A percentile compares a stretch with the other conserved stretches of the same genome.
Evolutionary conservation across 352 stramenopile genomes (phyloP).

Genomic region (Poterioochromonas sp.): DNA sequence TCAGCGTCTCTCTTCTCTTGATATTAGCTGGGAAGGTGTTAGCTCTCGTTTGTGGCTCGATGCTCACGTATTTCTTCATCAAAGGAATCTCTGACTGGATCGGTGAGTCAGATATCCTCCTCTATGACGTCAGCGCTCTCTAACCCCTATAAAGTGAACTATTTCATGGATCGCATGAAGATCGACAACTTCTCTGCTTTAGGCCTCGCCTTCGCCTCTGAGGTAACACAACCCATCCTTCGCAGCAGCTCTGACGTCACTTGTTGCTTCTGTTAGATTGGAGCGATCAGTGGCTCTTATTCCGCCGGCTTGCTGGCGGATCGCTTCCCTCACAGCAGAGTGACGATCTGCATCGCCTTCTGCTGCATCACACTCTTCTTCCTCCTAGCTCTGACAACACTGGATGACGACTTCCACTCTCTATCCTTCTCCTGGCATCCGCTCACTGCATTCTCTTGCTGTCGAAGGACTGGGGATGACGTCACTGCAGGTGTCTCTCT

Average conservation of each 20-base stretch:
- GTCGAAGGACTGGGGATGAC: neutral
- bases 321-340: neutral
- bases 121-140: neutral
- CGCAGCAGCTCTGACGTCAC: neutral
- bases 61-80: neutral
- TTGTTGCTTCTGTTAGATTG: neutral
- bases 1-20: too few relatives aligned
- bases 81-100: neutral
- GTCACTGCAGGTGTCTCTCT: neutral
- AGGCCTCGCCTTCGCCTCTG: neutral
- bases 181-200: neutral
- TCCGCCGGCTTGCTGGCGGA: neutral
- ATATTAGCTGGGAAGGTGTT: too few relatives aligned
- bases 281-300: neutral
- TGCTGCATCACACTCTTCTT: neutral
- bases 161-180: neutral
- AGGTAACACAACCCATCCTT: neutral
- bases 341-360: neutral
- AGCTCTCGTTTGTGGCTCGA: too few relatives aligned
- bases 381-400: neutral
- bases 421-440: neutral
- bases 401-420: neutral
- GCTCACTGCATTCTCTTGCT: neutral
- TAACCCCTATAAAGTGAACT: neutral
- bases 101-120: neutral